A percentile compares a stretch with the other conserved stretches of the same genome.
Evolutionary conservation across 192 early-diverging fungal species (phyloP).

Genomic region (Spizellomyces sp.): DNA sequence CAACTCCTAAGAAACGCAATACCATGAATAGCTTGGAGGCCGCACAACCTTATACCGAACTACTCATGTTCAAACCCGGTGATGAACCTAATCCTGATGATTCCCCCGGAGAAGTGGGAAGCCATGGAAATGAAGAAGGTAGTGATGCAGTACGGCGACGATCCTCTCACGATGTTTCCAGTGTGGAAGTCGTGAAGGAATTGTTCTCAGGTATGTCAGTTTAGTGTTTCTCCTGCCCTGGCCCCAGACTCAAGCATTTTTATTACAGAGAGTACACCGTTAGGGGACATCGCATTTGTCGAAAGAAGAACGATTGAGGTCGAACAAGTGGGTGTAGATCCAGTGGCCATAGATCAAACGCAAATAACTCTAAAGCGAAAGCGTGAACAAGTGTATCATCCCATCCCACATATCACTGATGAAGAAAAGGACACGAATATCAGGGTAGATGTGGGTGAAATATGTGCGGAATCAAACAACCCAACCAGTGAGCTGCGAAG

Average conservation of each 20-base stretch:
- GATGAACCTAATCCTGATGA: slow-evolving; percentile 2
- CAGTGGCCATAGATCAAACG: too few relatives aligned
- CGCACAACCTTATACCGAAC: slow-evolving; percentile 34
- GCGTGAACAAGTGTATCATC: neutral
- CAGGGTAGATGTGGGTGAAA: neutral
- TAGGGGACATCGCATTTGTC: too few relatives aligned
- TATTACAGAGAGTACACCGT: too few relatives aligned
- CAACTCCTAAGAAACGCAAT: slow-evolving; percentile 34
- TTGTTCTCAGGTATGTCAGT: too few relatives aligned
- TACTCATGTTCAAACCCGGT: slow-evolving; percentile 22
- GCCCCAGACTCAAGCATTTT: too few relatives aligned
- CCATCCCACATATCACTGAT: neutral
- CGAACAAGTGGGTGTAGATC: too few relatives aligned
- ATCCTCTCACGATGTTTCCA: neutral
- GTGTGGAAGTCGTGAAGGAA: too few relatives aligned
- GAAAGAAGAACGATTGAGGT: too few relatives aligned
- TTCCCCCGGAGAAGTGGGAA: neutral
- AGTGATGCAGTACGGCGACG: neutral
- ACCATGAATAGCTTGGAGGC: slow-evolving; percentile 49
- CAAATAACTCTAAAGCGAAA: neutral
- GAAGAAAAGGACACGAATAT: neutral
- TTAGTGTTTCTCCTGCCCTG: too few relatives aligned
- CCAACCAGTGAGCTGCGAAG: neutral
- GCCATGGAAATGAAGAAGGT: neutral
- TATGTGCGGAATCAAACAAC: neutral